Evolutionary conservation across 768 basidiomycete genomes (phyloP).

Genomic region (Botryobasidium botryosum): DNA sequence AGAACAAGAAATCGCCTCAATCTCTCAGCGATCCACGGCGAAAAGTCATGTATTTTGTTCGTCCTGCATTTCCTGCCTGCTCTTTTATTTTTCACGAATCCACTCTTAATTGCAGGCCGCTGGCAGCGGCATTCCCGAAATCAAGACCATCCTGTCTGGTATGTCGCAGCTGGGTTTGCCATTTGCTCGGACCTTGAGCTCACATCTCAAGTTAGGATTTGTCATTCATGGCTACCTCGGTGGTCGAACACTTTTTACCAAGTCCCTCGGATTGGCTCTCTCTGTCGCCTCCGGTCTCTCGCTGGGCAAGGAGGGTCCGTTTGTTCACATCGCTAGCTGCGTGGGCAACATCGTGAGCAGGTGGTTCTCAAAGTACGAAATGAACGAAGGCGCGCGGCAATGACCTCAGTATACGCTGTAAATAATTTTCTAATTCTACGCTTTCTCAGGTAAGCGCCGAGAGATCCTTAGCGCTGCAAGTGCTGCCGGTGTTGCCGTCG

Average conservation of each 20-base stretch:
- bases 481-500: conserved; percentile 94
- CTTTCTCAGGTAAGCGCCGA: conserved; percentile 57
- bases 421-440: background rate
- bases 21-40: no score
- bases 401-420: conserved; percentile 1
- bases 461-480: conserved; percentile 92
- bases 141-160: conserved; percentile 89
- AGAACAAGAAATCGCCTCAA: conserved; percentile 1
- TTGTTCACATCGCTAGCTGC: conserved; percentile 88
- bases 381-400: conserved; percentile 60
- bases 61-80: conserved; percentile 16
- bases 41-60: conserved; percentile 68
- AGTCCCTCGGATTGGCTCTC: conserved; percentile 73
- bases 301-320: conserved; percentile 58
- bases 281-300: conserved; percentile 87
- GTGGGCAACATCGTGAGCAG: conserved; percentile 87
- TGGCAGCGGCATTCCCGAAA: conserved; percentile 91
- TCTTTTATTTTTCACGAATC: background rate
- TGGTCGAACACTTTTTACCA: conserved; percentile 73
- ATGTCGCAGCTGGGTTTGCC: conserved; percentile 9
- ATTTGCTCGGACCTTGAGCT: conserved; percentile 1
- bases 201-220: conserved; percentile 39
- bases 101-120: conserved; percentile 41
- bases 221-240: conserved; percentile 97
- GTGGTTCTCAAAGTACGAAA: conserved; percentile 76